phyloP scores from a whole-genome alignment of 306 rosid species.

The Datisca glomerata region DNA sequence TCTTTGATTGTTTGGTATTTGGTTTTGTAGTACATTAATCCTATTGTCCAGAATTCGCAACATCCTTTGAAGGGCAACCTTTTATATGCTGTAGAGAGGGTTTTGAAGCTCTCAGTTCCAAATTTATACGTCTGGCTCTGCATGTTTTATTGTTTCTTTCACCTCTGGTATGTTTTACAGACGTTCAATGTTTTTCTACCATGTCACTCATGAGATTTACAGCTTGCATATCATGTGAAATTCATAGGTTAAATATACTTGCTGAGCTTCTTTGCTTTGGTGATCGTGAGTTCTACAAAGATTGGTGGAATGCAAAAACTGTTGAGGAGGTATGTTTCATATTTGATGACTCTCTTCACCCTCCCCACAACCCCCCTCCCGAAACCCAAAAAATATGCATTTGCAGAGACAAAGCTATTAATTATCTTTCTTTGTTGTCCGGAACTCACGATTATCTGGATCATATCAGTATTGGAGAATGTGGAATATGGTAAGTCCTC shows the following conservation, averaged over 20 bases:
- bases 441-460: constrained; percentile 23
- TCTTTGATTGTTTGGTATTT: constrained; percentile 6
- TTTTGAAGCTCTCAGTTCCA: constrained; percentile 96
- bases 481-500: constrained; percentile 92
- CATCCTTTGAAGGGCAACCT: constrained; percentile 91
- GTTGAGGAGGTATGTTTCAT: constrained; percentile 68
- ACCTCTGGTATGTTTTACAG: constrained; percentile 62
- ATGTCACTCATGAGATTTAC: not conserved
- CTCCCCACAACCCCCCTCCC: not conserved
- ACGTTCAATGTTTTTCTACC: constrained; percentile 6
- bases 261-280: constrained; percentile 97
- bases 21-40: constrained; percentile 86
- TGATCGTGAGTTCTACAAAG: constrained; percentile 93
- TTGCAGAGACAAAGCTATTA: constrained; percentile 12
- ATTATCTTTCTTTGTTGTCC: constrained; percentile 25
- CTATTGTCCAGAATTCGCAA: constrained; percentile 82
- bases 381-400: not conserved
- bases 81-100: constrained; percentile 76
- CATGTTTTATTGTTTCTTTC: constrained; percentile 97
- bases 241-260: constrained; percentile 87
- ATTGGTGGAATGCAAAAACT: constrained; percentile 99
- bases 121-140: constrained; percentile 98
- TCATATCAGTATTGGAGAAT: constrained; percentile 87
- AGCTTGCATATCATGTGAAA: constrained; percentile 14
- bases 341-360: constrained; percentile 10